Base-by-base conservation (phyloP, 1,284 basidiomycete genomes). In the Ceratobasidium papillatum region DNA sequence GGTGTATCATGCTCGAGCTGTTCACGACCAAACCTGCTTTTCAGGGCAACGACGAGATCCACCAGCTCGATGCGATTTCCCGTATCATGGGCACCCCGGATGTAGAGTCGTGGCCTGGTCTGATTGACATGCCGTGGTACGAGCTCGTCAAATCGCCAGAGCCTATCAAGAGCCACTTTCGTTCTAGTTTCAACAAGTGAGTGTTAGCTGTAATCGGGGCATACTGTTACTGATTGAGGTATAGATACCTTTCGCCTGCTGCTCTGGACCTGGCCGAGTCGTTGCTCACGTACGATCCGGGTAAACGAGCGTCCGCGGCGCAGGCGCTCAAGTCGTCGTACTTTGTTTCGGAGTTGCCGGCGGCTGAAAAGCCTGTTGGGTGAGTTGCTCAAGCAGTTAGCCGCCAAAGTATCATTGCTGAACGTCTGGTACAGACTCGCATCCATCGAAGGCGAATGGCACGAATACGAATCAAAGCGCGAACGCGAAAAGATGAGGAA, bases 1-100 rank as follows among this genome's bases (percentile, higher is more conserved):
- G 95, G 32, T 99, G 97, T 82, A 99, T 99, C 80, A 99, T 99
- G 91, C 88, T 99, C 45, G 98, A 99, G 82, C 87, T 99, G 5
- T 99, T 95, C 82, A 94, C 93, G 22, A 94, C 94, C 82, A 96
- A 94, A 79, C 96, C 96, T 0, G 88, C 98, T 4, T 99, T 99
- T 81, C 96, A 97, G 81, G 97, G 98, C 30, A 93, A 92, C 78
- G 96, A 99, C 79, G 98, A 99, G 84, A 95, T 99, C 72, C 92
- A 97, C 78, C 98, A 99, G 81, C 87, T 99, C 14, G 94, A 98
- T 75, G 92, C 93, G 41, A 93, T 99, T 75, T 97, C 95, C 82
- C 91, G 89, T 75, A 87, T 97, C 56, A 87, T 99, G 78, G 98
- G 98, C 12, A 97, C 96, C 0, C 95, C 97, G n/a, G 59, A 63